Evolutionary conservation across 352 stramenopile species (phyloP), one percentile per base, ranked within the genome.

Genomic region (Pythium biforme): DNA sequence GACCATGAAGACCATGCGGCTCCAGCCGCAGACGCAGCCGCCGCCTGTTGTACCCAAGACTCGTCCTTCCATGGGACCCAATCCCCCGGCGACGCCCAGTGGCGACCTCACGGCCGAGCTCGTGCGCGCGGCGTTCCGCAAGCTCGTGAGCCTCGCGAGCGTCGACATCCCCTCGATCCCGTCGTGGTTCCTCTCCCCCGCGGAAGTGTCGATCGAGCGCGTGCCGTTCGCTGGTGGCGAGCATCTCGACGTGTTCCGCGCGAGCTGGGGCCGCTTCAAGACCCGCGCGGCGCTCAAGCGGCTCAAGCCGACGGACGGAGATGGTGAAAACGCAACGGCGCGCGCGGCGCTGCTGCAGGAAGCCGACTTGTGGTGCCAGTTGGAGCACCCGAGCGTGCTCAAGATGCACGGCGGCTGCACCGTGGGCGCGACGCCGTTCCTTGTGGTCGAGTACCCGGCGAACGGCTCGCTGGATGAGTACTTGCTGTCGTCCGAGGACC

Each of bases 391-490:
- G 4, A 76, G 83, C 50, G 65, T 92, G 20, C 65, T 92, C 17
- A 72, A 77, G 26, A 62, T 89, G 58, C 66, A 79, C 39, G 82
- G 82, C 37, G 82, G 73, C 4, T 91, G 68, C 54, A 72, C 68
- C 17, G 74, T 89, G 41, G 72, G 70, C 0, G 70, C 52, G 0
- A 50, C 68, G 15, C 82, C 78, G 19, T 89, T 86, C 43, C 37
- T 92, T 20, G 73, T 77, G 11, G 71, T 85, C 55, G 82, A 89
- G 57, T 75, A 69, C 40, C 73, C 75, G 4, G 50, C 29, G 4
- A 68, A 79, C 20, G 77, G 74, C n/a, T 75, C 73, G 26, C 55
- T 90, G 14, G 82, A 88, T 60, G 80, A 83, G 40, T 85, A 84
- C 39, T 46, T 89, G 10, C 72, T 62, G 20, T 53, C 75, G 40